These are phyloP conservation scores for Cercospora sp. DNA, from an alignment of 2,329 filamentous ascomycete genomes.

Conservation along the genomic window DNA sequence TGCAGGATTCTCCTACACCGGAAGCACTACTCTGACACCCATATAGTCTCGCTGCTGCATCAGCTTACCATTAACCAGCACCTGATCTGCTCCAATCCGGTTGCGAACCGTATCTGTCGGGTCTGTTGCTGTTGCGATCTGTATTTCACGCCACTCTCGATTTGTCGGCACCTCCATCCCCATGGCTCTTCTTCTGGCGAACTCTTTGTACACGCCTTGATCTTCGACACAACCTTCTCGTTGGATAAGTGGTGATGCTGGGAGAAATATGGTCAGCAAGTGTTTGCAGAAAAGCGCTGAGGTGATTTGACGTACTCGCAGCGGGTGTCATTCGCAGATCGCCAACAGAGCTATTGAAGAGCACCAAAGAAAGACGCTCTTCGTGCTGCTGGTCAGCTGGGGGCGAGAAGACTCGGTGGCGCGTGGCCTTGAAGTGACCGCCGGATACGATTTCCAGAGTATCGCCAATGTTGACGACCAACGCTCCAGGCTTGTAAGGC, in stretches of 20 bases:
- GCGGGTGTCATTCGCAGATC: conserved; percentile 48
- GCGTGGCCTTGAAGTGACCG: conserved; percentile 49
- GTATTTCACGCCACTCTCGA: conserved; percentile 52
- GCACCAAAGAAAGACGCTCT: conserved; percentile 43
- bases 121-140: conserved; percentile 43
- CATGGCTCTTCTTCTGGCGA: conserved; percentile 45
- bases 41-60: conserved; percentile 52
- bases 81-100: conserved; percentile 46
- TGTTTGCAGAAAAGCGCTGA: neutral
- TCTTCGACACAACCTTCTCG: conserved; percentile 48
- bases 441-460: conserved; percentile 42
- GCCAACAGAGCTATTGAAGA: conserved; percentile 48
- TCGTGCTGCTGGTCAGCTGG: conserved; percentile 46
- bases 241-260: conserved; percentile 42
- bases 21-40: conserved; percentile 49
- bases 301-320: too few species aligned
- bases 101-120: conserved; percentile 45
- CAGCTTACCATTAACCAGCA: conserved; percentile 47
- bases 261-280: conserved; percentile 18
- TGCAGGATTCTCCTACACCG: conserved; percentile 36
- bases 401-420: conserved; percentile 51
- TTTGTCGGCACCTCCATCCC: conserved; percentile 50
- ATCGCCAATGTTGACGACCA: conserved; percentile 44
- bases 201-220: conserved; percentile 51
- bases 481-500: conserved; percentile 40